A percentile compares a stretch with the other conserved stretches of the same genome.
Evolutionary conservation across 345 rosid genomes (phyloP).

Genomic region (Acer negundo): DNA sequence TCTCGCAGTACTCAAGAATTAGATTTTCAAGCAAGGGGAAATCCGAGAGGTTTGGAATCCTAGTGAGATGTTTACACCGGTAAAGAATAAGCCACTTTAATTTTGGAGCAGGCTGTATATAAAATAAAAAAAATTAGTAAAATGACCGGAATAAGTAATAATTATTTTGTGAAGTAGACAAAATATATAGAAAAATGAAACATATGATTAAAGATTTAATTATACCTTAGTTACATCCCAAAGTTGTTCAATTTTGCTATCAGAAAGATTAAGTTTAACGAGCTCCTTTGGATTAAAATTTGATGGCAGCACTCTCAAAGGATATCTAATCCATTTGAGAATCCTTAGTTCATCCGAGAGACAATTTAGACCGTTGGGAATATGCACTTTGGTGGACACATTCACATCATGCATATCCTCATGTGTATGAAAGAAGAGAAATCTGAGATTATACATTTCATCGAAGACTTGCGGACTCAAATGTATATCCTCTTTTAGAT

Average conservation of each 20-base stretch:
- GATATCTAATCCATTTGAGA: neutral
- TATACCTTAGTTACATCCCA: neutral
- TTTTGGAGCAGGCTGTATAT: neutral
- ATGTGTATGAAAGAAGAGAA: neutral
- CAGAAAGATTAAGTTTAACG: neutral
- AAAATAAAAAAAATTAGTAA: neutral
- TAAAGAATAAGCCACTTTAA: slow-evolving; percentile 28
- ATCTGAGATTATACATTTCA: slow-evolving; percentile 6
- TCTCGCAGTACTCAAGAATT: slow-evolving; percentile 28
- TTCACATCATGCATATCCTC: too few species aligned
- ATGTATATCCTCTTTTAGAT: neutral
- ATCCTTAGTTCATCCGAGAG: neutral
- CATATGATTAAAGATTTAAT: too few species aligned
- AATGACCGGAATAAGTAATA: too few species aligned
- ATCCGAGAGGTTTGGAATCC: slow-evolving; percentile 27
- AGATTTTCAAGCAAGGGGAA: slow-evolving; percentile 31
- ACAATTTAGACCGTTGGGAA: neutral
- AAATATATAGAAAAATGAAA: too few species aligned
- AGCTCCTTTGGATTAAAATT: neutral
- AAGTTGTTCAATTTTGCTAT: neutral
- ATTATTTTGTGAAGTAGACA: too few species aligned
- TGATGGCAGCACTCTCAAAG: neutral
- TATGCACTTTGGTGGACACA: neutral
- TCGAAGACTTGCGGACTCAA: neutral
- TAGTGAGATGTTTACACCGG: slow-evolving; percentile 15